Base-by-base conservation (phyloP, 441 rosid genomes). In the Brassica hybrid region DNA sequence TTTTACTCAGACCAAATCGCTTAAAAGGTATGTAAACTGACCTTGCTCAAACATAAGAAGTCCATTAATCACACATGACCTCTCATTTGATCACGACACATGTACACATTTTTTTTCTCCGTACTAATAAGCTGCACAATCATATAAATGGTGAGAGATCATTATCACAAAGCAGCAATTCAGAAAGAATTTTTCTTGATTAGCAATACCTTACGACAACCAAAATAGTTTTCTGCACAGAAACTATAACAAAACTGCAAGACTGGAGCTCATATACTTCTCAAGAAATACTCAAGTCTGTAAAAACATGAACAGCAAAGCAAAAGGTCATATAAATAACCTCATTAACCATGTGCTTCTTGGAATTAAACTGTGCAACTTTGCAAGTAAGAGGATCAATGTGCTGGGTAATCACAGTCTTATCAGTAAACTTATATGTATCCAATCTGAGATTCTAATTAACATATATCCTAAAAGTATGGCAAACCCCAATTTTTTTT, bases 261-360 rank as follows among this genome's bases (percentile, higher is more conserved):
- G 57, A 50, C 18, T 50, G 57, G 57, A 50, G 18, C 57, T 50
- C 9, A 50, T 50, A 50, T 50, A 50, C 57, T 50, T 50, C 57
- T 50, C 8, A 50, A 6, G 18, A 50, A 50, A 50, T 50, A n/a
- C 18, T 50, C 57, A 50, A 14, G 18, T 50, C 18, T 50, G 56
- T 48, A 50, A 50, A 50, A 50, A 50, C 9, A 14, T 50, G 57
- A 50, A 50, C 57, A 14, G 1, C 57, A 50, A 50, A 50, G 57
- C 57, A 50, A 50, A 48, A 48, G 17, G 18, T 14, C 57, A 14
- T 50, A 50, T 14, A 50, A 9, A 50, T 14, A 50, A n/a, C 57
- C 57, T 50, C 57, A 50, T 50, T 50, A 50, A 50, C 57, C 57
- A 50, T 50, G 18, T 50, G 19, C 57, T 14, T 14, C 57, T 50